phyloP scores from a whole-genome alignment of 257 asterid species.

The Solanum neorickii region DNA sequence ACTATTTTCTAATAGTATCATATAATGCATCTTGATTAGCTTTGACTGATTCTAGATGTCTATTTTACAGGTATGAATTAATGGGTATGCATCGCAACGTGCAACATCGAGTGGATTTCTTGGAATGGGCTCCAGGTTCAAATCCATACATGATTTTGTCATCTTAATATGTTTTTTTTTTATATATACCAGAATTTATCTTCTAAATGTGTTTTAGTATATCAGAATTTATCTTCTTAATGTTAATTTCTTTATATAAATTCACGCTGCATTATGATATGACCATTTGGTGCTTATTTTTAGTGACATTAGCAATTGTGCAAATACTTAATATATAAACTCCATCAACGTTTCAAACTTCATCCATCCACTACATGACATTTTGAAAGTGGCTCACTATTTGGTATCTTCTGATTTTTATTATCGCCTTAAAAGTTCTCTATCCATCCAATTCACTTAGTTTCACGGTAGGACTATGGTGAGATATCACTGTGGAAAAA shows the following conservation, averaged over 20 bases:
- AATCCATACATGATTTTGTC: background rate
- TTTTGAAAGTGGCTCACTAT: background rate
- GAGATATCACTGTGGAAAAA: background rate
- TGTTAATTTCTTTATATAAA: background rate
- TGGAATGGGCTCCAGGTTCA: constrained; percentile 99
- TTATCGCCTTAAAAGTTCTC: background rate
- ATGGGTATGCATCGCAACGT: constrained; percentile 82
- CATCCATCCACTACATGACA: background rate
- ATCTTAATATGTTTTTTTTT: background rate
- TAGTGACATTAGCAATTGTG: background rate
- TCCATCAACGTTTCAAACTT: background rate
- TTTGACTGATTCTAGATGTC: background rate
- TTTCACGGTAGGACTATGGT: background rate
- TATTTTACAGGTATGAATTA: constrained; percentile 52
- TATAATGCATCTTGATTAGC: background rate
- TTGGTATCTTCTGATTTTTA: background rate
- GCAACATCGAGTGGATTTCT: constrained; percentile 85
- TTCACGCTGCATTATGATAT: background rate
- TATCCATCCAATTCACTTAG: background rate
- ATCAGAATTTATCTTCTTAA: background rate
- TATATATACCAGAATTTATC: background rate
- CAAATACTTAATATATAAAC: background rate
- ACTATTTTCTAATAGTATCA: background rate
- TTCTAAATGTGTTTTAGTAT: background rate
- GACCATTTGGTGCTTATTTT: background rate